These are phyloP conservation scores for Dioscorea alata DNA, from an alignment of 106 monocot species.

Conservation along the genomic window DNA sequence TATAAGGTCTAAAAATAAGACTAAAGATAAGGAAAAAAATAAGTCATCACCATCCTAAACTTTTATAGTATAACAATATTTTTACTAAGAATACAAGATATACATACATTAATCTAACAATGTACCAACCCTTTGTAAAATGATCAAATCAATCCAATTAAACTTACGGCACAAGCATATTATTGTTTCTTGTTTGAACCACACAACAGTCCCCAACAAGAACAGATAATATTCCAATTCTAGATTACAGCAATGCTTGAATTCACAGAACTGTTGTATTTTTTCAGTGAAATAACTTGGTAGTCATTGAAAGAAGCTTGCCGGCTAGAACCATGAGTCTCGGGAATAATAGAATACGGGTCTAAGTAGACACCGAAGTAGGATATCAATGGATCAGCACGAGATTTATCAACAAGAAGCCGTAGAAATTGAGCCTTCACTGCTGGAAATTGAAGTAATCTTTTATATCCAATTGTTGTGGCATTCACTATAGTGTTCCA, in stretches of 20 bases:
- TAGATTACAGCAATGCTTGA: slow-evolving; percentile 20
- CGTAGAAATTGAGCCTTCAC: slow-evolving; percentile 40
- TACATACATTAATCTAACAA: too few species aligned
- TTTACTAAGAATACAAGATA: too few species aligned
- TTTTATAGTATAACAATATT: too few species aligned
- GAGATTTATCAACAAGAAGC: slow-evolving; percentile 58
- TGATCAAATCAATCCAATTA: too few species aligned
- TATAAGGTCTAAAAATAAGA: too few species aligned
- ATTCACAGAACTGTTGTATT: slow-evolving; percentile 7
- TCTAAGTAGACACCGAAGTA: slow-evolving; percentile 68
- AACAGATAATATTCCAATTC: neutral
- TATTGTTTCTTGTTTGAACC: too few species aligned
- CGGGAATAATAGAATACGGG: slow-evolving; percentile 19
- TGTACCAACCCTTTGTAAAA: too few species aligned
- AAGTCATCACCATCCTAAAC: too few species aligned
- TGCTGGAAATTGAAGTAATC: slow-evolving; percentile 49
- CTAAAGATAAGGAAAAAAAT: too few species aligned
- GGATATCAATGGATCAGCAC: slow-evolving; percentile 82
- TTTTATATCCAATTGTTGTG: slow-evolving; percentile 89
- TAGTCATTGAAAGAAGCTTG: slow-evolving; percentile 9
- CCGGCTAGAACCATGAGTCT: slow-evolving; percentile 2
- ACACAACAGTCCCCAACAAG: too few species aligned
- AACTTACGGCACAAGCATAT: too few species aligned
- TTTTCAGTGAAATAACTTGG: slow-evolving; percentile 11
- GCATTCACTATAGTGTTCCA: slow-evolving; percentile 54